Base-by-base conservation (phyloP, 2,329 filamentous ascomycete genomes). In the Paraphaeosphaeria minitans region DNA sequence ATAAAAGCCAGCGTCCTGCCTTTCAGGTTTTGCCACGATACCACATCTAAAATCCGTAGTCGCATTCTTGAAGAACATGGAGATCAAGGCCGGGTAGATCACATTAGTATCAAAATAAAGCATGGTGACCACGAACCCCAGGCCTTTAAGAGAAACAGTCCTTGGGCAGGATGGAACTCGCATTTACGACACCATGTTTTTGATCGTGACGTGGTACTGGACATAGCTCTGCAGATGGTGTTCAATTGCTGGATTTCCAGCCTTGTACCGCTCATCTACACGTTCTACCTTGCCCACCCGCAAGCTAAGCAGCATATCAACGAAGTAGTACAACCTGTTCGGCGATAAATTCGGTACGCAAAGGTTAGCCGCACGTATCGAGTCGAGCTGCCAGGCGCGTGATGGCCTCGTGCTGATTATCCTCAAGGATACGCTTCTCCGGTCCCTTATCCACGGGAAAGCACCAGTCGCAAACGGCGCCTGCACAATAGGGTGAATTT, bases 61-160 rank as follows among this genome's bases (percentile, higher is more conserved):
- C 12, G 70, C 73, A 50, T 77, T 69, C 1, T 75, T 77, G 62
- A 78, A 83, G 61, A 81, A 79, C 0, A 76, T 71, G n/a, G 72
- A 72, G 51, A 82, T 81, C 79, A 82, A 82, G 16, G 78, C 79
- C 0, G 81, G 81, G 62, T 77, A 82, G 14, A 82, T 70, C 45
- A 83, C 77, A 58, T 78, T 81, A 43, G 75, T 77, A 35, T 76
- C 77, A 66, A 83, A 83, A 69, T 83, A 83, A 65, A 83, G 83
- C 81, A 83, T 84, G 56, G 79, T 83, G 21, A 83, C 75, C 46
- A 83, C 77, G 43, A 77, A 78, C 0, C 78, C 73, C 3, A n/a
- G n/a, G n/a, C n/a, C n/a, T n/a, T n/a, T n/a, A n/a, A n/a, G n/a
- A n/a, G n/a, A n/a, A n/a, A n/a, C n/a, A n/a, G n/a, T n/a, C n/a